Conservation (phyloP, 2,329 filamentous ascomycete genomes). For the Penicillium expansum region DNA sequence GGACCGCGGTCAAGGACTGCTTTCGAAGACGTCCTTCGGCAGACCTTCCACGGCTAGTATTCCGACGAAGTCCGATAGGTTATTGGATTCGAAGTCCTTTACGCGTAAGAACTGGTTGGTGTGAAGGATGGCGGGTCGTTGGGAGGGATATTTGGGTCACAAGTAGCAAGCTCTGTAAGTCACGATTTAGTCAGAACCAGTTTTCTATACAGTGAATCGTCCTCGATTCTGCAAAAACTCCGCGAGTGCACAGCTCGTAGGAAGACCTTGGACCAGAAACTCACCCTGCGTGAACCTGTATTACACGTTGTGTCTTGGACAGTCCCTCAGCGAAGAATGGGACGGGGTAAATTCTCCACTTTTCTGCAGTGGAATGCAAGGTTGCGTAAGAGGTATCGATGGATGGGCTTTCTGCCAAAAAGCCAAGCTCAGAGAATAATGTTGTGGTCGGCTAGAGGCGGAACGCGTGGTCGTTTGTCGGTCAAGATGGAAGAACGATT, state of each 20-base stretch:
- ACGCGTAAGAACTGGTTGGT: background rate
- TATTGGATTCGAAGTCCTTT: conserved; percentile 9
- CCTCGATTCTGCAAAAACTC: background rate
- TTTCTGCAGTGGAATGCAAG: conserved; percentile 19
- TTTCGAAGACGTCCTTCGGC: conserved; percentile 20
- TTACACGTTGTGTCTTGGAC: conserved; percentile 5
- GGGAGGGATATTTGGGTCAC: background rate
- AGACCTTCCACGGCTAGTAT: conserved; percentile 4
- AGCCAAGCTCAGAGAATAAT: conserved; percentile 4
- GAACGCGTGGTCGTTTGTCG: conserved; percentile 12
- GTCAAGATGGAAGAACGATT: background rate
- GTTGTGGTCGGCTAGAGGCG: conserved; percentile 14
- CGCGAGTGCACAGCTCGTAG: background rate
- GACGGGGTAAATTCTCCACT: conserved; percentile 10
- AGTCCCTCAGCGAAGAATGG: conserved; percentile 7
- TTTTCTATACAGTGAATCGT: background rate
- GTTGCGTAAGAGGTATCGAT: conserved; percentile 7
- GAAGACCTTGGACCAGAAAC: background rate
- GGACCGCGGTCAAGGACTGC: conserved; percentile 33
- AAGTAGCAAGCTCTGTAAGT: background rate
- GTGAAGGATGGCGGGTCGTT: background rate
- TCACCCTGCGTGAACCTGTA: conserved; percentile 10
- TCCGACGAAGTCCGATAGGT: background rate
- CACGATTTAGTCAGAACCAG: background rate
- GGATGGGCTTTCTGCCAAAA: background rate